Conservation (phyloP, 2,329 filamentous ascomycete species). For the Claviceps cyperi region DNA sequence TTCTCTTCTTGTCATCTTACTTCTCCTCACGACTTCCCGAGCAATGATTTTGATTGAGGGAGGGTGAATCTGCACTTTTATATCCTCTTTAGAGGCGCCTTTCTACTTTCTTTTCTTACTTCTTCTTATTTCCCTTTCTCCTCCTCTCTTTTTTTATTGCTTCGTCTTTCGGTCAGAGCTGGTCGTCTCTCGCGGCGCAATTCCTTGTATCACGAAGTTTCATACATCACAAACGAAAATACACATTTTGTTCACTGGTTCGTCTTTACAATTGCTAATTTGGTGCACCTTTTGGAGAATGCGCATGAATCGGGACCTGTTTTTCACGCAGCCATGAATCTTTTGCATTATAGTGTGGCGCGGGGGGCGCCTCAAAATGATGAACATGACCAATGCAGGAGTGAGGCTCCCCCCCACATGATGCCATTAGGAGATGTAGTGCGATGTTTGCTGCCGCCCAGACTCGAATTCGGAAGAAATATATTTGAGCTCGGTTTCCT, state of each 20-base stretch:
- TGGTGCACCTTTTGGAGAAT: not conserved
- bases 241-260: not conserved
- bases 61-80: not conserved
- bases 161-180: too few relatives aligned
- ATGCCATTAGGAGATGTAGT: not conserved
- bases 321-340: not conserved
- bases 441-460: not conserved
- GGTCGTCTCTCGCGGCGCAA: not conserved
- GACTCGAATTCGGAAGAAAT: not conserved
- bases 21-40: slow-evolving; percentile 1
- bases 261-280: not conserved
- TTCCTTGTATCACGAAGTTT: not conserved
- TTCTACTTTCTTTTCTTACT: not conserved
- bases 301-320: not conserved
- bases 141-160: not conserved
- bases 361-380: not conserved
- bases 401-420: not conserved
- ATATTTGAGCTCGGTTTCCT: not conserved
- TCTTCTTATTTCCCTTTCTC: not conserved
- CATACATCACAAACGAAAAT: not conserved
- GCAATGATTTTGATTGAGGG: not conserved
- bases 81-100: not conserved
- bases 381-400: not conserved
- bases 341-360: not conserved
- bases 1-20: not conserved